Evolutionary conservation across 495 filamentous ascomycete species (phyloP).

Genomic region (Penicillium pulvis): DNA sequence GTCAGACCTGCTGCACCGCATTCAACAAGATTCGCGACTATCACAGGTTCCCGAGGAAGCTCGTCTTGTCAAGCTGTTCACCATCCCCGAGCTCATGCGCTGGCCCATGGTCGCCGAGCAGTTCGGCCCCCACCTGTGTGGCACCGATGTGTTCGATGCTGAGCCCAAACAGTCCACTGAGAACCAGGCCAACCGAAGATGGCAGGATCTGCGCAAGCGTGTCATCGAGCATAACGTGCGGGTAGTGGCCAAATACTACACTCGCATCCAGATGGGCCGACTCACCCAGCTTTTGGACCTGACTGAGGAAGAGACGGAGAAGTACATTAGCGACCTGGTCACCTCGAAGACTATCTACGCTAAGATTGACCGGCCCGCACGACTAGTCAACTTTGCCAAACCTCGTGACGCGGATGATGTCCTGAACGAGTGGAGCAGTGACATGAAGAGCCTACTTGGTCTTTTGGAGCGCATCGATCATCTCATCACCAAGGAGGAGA

Average conservation of each 20-base stretch:
- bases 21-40: conserved; percentile 68
- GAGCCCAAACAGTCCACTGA: conserved; percentile 63
- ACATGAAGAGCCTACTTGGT: conserved; percentile 96
- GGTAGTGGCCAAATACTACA: conserved; percentile 98
- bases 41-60: conserved; percentile 70
- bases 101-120: conserved; percentile 89
- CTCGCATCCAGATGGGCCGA: conserved; percentile 87
- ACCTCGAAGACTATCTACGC: conserved; percentile 96
- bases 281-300: conserved; percentile 88
- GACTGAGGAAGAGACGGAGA: conserved; percentile 93
- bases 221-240: conserved; percentile 99
- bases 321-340: conserved; percentile 93
- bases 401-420: conserved; percentile 95
- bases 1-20: conserved; percentile 92
- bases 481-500: conserved; percentile 99
- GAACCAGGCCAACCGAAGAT: conserved; percentile 76
- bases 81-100: conserved; percentile 94
- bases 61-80: conserved; percentile 87
- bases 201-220: conserved; percentile 92
- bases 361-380: conserved; percentile 92
- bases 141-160: conserved; percentile 79
- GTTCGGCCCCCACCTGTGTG: conserved; percentile 86
- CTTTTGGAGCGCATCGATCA: conserved; percentile 94
- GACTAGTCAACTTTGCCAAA: conserved; percentile 90
- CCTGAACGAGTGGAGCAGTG: conserved; percentile 96